Base-by-base conservation (phyloP, 768 basidiomycete genomes). In the Russula earlei region DNA sequence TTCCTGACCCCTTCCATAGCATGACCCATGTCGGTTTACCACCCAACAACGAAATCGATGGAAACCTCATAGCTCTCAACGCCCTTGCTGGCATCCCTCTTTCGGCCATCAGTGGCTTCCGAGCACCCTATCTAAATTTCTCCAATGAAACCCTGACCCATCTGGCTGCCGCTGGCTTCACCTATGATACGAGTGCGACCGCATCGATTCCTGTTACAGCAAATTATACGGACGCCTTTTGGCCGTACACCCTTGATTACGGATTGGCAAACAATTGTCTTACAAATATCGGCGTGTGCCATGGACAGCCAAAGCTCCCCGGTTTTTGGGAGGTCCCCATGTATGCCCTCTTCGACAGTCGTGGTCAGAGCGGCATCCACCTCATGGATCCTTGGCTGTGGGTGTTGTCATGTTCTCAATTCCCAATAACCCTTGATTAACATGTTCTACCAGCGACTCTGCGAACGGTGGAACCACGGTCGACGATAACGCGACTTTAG, bases 261-360 rank as follows among this genome's bases (percentile, higher is more conserved):
- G 88, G 88, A 19, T 73, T 91, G 71, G 83, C 87, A 20, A 91
- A 91, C 65, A 77, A 89, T 64, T 91, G 88, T 62, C 67, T 87
- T 54, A 67, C 69, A 8, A 75, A 82, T 4, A 63, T 67, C 0
- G 77, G 74, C 25, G 68, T 77, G 3, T 89, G 88, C 69, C 76
- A 81, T 63, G 87, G 88, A 42, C 66, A 84, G 69, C 84, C 84
- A 6, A 77, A 79, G 60, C 70, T 89, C 2, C 84, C 85, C 20
- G 87, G 88, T 5, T 77, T 91, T 64, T 91, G 88, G 88, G 86
- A 90, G 69, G 75, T 88, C 51, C 88, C 88, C 1, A 88, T 90
- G 87, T 87, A 87, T 67, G 82, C 82, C 0, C 77, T 81, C 68
- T 88, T 89, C 60, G 86, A 87, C 66, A 56, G 76, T 10, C 67